Conservation (phyloP, 1,284 basidiomycete species). For the Golubevia sp. region DNA sequence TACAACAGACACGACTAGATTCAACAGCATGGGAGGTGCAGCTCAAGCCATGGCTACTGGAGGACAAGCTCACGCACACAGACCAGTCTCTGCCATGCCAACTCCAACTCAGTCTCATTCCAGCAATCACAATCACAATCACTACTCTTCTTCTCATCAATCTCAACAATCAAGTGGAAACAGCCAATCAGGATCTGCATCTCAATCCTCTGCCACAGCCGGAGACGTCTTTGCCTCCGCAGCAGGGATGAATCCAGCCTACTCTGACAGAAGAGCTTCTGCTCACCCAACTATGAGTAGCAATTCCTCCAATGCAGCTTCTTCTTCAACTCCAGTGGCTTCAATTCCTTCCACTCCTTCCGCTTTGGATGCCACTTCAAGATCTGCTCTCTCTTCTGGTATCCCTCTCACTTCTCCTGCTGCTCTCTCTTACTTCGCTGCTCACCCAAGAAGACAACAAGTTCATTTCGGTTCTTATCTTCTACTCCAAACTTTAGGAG, state of each 20-base stretch:
- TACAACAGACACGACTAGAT: background rate
- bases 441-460: constrained; percentile 57
- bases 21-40: background rate
- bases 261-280: constrained; percentile 44
- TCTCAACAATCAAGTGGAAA: background rate
- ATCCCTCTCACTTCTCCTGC: constrained; percentile 57
- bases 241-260: constrained; percentile 2
- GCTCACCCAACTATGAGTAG: constrained; percentile 45
- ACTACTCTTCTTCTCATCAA: background rate
- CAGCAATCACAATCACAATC: background rate
- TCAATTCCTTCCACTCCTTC: constrained; percentile 32
- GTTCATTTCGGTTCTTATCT: constrained; percentile 61
- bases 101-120: constrained; percentile 27
- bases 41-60: constrained; percentile 22
- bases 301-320: background rate
- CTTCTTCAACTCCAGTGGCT: background rate
- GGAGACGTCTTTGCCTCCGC: background rate
- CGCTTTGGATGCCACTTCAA: background rate
- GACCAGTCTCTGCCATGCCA: constrained; percentile 51
- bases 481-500: constrained; percentile 66
- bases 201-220: background rate
- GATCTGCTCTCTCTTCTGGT: constrained; percentile 17
- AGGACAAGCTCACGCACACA: constrained; percentile 40
- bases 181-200: background rate
- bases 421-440: constrained; percentile 57